Evolutionary conservation across 306 rosid species (phyloP).

Genomic region (Quercus alba): DNA sequence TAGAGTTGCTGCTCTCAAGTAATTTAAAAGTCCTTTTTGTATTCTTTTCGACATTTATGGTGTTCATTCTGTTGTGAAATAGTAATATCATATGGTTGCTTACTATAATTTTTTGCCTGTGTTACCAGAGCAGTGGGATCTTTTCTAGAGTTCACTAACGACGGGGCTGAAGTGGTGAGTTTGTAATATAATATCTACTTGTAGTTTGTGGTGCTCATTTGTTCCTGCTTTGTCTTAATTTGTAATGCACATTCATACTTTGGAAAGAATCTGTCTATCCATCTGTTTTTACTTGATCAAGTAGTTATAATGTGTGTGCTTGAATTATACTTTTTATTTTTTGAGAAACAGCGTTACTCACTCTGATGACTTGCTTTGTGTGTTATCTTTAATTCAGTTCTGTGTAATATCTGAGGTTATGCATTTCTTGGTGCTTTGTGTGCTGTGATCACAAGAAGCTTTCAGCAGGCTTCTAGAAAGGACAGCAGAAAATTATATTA

Average conservation of each 20-base stretch:
- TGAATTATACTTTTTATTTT: background rate
- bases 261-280: background rate
- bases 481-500: background rate
- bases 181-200: background rate
- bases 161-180: constrained; percentile 93
- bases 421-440: background rate
- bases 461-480: background rate
- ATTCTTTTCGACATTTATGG: background rate
- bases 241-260: background rate
- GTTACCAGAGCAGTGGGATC: constrained; percentile 93
- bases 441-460: background rate
- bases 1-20: constrained; percentile 97
- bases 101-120: constrained; percentile 19
- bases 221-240: background rate
- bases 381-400: background rate
- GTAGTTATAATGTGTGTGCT: background rate
- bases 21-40: constrained; percentile 17
- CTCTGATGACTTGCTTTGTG: background rate
- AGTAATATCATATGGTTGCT: constrained; percentile 10
- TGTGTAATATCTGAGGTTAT: background rate
- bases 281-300: background rate
- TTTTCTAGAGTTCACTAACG: constrained; percentile 89
- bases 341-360: background rate
- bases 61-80: background rate
- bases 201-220: background rate